A percentile compares a stretch with the other conserved stretches of the same genome.
These are phyloP conservation scores for Linum tenue DNA, from an alignment of 345 rosid genomes.

Conservation along the genomic window DNA sequence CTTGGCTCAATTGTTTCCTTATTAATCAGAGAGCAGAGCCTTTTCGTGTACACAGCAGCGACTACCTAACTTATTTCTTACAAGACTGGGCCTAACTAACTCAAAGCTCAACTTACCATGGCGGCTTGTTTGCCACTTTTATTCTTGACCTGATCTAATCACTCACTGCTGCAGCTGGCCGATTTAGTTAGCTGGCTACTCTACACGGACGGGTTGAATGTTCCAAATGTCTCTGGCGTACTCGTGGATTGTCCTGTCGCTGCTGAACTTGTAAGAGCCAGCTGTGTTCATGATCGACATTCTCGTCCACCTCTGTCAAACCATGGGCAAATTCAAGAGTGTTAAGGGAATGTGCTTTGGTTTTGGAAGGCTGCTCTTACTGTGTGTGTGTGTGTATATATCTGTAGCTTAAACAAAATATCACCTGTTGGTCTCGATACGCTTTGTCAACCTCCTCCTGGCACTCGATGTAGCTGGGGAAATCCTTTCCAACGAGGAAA, in stretches of 20 bases:
- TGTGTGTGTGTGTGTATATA: not conserved
- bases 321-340: not conserved
- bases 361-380: not conserved
- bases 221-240: constrained; percentile 52
- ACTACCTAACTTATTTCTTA: too few relatives aligned
- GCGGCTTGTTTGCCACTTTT: too few relatives aligned
- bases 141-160: too few relatives aligned
- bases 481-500: constrained; percentile 83
- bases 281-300: constrained; percentile 60
- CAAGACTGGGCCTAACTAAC: too few relatives aligned
- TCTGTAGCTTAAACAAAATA: constrained; percentile 1
- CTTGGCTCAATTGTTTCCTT: too few relatives aligned
- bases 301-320: constrained; percentile 41
- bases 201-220: constrained; percentile 25
- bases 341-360: too few relatives aligned
- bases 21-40: too few relatives aligned
- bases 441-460: constrained; percentile 69
- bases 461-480: constrained; percentile 73
- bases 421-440: constrained; percentile 55
- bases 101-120: too few relatives aligned
- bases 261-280: constrained; percentile 52
- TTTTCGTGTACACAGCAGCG: too few relatives aligned
- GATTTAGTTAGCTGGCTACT: not conserved
- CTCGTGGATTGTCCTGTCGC: constrained; percentile 50
- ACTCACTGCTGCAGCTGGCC: not conserved